Conservation (phyloP, 1,139 yeast genomes). For the Geotrichum histeridarum region DNA sequence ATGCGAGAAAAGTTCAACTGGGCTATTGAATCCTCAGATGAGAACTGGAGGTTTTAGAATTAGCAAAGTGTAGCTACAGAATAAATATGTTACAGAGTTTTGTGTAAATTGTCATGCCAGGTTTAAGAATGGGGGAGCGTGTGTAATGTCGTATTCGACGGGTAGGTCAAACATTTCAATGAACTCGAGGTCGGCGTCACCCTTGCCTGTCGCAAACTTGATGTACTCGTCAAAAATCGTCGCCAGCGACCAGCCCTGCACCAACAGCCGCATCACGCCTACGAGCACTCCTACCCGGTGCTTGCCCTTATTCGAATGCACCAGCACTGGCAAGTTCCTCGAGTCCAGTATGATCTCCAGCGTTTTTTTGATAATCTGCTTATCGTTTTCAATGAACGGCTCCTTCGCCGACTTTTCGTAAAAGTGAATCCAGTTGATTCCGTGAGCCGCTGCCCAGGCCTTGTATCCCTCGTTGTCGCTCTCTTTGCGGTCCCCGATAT, state of each 20-base stretch:
- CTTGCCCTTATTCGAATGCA: slow-evolving; percentile 93
- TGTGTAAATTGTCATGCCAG: neutral
- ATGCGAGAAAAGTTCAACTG: slow-evolving; percentile 87
- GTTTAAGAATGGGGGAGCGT: slow-evolving; percentile 34
- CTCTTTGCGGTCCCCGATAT: slow-evolving; percentile 60
- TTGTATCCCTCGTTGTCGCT: slow-evolving; percentile 58
- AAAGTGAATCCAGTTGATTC: slow-evolving; percentile 58
- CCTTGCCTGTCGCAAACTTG: slow-evolving; percentile 87
- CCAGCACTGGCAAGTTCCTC: slow-evolving; percentile 75
- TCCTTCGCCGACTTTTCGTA: slow-evolving; percentile 70
- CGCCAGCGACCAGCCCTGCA: slow-evolving; percentile 91
- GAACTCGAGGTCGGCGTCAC: slow-evolving; percentile 77
- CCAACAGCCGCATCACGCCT: slow-evolving; percentile 75
- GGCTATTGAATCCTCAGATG: slow-evolving; percentile 92
- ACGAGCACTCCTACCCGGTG: slow-evolving; percentile 90
- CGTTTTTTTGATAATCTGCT: slow-evolving; percentile 55
- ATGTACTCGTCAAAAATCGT: slow-evolving; percentile 93
- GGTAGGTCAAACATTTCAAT: slow-evolving; percentile 31
- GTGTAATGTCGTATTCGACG: slow-evolving; percentile 29
- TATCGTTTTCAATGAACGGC: slow-evolving; percentile 59
- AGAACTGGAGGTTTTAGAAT: slow-evolving; percentile 70
- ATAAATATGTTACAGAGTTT: neutral
- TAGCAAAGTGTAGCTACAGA: neutral
- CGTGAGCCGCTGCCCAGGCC: slow-evolving; percentile 53
- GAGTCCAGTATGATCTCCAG: slow-evolving; percentile 60